A percentile compares a stretch with the other conserved stretches of the same genome.
phyloP scores from a whole-genome alignment of 805 yeast species.

The Candida verbasci region DNA sequence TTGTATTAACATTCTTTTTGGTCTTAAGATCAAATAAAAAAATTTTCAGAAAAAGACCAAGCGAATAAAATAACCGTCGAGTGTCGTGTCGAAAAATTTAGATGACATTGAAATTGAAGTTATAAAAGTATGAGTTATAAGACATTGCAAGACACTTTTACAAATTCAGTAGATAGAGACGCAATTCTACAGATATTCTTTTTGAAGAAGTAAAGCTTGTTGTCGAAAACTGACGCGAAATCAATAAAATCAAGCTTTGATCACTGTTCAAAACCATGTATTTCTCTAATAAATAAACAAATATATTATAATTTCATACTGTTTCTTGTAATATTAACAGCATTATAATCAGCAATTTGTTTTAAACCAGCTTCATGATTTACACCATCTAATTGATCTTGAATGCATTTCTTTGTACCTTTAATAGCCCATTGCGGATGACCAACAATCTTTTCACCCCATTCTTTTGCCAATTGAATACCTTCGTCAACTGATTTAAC shows the following conservation, averaged over 20 bases:
- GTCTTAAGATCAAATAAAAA: not conserved
- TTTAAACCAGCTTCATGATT: constrained; percentile 44
- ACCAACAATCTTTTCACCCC: constrained; percentile 45
- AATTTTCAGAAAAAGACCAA: constrained; percentile 3
- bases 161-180: no score
- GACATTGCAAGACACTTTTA: no score
- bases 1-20: constrained; percentile 1
- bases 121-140: no score
- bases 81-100: no score
- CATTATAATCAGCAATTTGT: constrained; percentile 52
- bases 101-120: no score
- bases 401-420: constrained; percentile 59
- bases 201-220: no score
- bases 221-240: no score
- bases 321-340: constrained; percentile 22
- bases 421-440: constrained; percentile 56
- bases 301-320: constrained; percentile 7
- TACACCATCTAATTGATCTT: constrained; percentile 34
- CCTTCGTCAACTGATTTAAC: constrained; percentile 46
- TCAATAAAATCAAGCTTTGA: no score
- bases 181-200: no score
- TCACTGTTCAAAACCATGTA: no score
- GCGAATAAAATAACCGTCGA: no score
- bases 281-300: no score
- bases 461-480: constrained; percentile 40